Conservation (phyloP, 495 filamentous ascomycete genomes). For the Hypoxylon cercidicola region DNA sequence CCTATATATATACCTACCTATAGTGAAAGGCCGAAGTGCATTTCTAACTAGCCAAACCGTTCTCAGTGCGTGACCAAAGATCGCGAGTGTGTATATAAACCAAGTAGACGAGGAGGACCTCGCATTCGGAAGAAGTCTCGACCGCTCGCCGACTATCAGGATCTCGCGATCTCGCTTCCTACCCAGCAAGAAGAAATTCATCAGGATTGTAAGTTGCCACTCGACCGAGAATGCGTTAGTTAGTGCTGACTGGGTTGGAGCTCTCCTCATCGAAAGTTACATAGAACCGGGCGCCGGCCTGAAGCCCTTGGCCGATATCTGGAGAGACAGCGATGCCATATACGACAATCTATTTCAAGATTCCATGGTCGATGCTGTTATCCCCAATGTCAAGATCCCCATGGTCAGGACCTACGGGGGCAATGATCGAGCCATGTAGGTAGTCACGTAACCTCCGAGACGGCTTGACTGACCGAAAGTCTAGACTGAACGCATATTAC, state of each 20-base stretch:
- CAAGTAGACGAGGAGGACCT: constrained; percentile 67
- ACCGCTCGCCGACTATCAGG: constrained; percentile 42
- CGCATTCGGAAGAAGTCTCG: constrained; percentile 51
- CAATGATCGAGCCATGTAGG: constrained; percentile 44
- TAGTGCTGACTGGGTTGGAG: constrained; percentile 34
- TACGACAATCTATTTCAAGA: constrained; percentile 46
- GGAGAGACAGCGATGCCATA: constrained; percentile 44
- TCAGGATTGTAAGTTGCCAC: constrained; percentile 35
- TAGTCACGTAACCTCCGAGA: constrained; percentile 1
- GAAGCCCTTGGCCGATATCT: constrained; percentile 42
- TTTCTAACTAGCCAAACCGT: constrained; percentile 21
- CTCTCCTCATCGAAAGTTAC: constrained; percentile 43
- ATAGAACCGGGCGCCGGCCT: constrained; percentile 48
- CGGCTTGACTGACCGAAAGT: constrained; percentile 35
- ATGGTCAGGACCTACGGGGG: constrained; percentile 41
- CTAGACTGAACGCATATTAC: constrained; percentile 69
- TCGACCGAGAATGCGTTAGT: background rate
- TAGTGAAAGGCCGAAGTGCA: background rate
- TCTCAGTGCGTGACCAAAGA: constrained; percentile 63
- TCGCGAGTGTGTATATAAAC: constrained; percentile 64
- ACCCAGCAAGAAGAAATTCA: constrained; percentile 47
- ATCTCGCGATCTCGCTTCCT: constrained; percentile 43
- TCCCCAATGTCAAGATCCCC: constrained; percentile 43
- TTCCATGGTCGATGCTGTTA: constrained; percentile 28
- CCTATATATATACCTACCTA: background rate